Evolutionary conservation across 371 early-diverging fungal genomes (phyloP).

Genomic region (Lichtheimia hyalospora): DNA sequence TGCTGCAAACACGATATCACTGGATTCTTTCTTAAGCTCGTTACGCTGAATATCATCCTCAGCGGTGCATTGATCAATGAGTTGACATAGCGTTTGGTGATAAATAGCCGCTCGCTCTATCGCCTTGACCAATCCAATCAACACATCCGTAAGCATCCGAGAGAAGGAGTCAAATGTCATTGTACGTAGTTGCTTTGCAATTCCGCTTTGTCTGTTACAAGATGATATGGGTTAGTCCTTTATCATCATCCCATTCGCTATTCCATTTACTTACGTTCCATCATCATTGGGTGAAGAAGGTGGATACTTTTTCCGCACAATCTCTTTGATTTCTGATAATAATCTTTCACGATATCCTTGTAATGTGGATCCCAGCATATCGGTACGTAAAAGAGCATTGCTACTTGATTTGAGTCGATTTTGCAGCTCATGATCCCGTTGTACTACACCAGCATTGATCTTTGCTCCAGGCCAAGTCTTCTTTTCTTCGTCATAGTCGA

Average conservation of each 20-base stretch:
- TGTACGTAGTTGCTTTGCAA: constrained; percentile 53
- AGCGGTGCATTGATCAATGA: constrained; percentile 39
- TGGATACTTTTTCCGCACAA: constrained; percentile 67
- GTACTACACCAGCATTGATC: not conserved
- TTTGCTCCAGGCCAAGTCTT: not conserved
- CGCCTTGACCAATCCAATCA: constrained; percentile 63
- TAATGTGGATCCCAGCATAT: constrained; percentile 63
- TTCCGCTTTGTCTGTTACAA: constrained; percentile 8
- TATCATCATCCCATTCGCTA: not conserved
- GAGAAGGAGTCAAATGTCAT: constrained; percentile 87
- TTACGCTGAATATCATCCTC: constrained; percentile 12
- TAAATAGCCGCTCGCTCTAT: constrained; percentile 63
- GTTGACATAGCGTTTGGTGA: constrained; percentile 52
- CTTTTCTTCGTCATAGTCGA: constrained; percentile 23
- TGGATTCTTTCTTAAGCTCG: constrained; percentile 44
- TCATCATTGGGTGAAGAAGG: constrained; percentile 7
- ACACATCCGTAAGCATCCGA: constrained; percentile 69
- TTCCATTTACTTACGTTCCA: not conserved
- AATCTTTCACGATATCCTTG: constrained; percentile 74
- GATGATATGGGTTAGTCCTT: not conserved
- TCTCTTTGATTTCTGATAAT: constrained; percentile 69
- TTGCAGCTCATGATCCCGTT: constrained; percentile 47
- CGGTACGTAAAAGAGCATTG: constrained; percentile 74
- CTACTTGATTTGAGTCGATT: constrained; percentile 67
- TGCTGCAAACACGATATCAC: constrained; percentile 70